Conservation (phyloP, 257 asterid species). For the Solanum infundibuliforme region DNA sequence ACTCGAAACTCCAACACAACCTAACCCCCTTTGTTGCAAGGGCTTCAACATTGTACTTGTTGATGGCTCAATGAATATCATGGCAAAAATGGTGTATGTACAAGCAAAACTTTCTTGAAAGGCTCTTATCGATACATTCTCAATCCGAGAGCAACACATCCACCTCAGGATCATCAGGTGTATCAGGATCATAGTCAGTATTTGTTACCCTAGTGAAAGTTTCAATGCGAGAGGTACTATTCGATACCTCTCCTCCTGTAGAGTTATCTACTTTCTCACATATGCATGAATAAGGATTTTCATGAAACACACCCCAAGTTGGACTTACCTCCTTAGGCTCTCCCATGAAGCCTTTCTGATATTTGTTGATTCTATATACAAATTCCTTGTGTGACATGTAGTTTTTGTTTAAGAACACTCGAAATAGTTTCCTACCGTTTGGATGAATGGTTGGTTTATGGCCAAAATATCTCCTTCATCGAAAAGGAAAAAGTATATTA, state of each 20-base stretch:
- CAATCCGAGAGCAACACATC: slow-evolving; percentile 76
- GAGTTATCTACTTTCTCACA: slow-evolving; percentile 45
- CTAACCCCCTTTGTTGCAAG: neutral
- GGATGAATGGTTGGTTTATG: slow-evolving; percentile 96
- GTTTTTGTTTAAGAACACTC: slow-evolving; percentile 44
- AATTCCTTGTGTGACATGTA: slow-evolving; percentile 81
- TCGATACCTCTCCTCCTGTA: slow-evolving; percentile 13
- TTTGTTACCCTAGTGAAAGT: slow-evolving; percentile 30
- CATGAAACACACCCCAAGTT: slow-evolving; percentile 90
- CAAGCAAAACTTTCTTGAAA: neutral
- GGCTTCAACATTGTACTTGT: neutral
- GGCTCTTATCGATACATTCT: neutral
- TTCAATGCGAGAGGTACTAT: neutral
- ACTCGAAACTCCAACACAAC: neutral
- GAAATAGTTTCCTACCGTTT: slow-evolving; percentile 65
- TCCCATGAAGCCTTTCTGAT: slow-evolving; percentile 88
- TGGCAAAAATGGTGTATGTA: neutral
- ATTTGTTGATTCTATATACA: slow-evolving; percentile 33
- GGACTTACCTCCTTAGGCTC: slow-evolving; percentile 78
- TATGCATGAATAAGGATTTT: slow-evolving; percentile 82
- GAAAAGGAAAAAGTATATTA: neutral
- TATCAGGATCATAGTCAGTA: slow-evolving; percentile 35
- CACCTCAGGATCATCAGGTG: slow-evolving; percentile 64
- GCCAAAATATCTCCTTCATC: slow-evolving; percentile 86
- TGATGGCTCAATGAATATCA: neutral